A percentile compares a stretch with the other conserved stretches of the same genome.
These are phyloP conservation scores for Saccharomycopsis hybrid DNA, from an alignment of 1,139 yeast genomes.

Conservation along the genomic window DNA sequence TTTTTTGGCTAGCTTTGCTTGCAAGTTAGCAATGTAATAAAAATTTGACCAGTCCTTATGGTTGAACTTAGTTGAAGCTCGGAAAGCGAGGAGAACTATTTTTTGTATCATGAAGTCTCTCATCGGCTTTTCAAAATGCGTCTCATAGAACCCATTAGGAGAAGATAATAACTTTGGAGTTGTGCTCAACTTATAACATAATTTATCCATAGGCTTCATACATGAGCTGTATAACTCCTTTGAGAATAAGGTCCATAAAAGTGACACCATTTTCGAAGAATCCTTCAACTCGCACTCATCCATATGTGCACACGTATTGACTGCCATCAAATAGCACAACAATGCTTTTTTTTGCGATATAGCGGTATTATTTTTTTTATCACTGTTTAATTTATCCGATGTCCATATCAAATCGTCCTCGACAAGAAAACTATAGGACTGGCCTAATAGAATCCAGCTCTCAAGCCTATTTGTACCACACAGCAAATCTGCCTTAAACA, in stretches of 20 bases:
- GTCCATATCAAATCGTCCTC: slow-evolving; percentile 92
- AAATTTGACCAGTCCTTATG: slow-evolving; percentile 56
- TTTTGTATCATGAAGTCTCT: slow-evolving; percentile 25
- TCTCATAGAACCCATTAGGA: slow-evolving; percentile 24
- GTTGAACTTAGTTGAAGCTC: slow-evolving; percentile 38
- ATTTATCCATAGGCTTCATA: slow-evolving; percentile 56
- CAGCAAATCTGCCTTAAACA: slow-evolving; percentile 59
- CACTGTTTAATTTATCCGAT: slow-evolving; percentile 72
- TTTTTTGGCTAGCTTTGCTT: slow-evolving; percentile 38
- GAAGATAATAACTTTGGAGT: slow-evolving; percentile 26
- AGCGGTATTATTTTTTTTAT: slow-evolving; percentile 58
- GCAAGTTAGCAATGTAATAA: slow-evolving; percentile 55
- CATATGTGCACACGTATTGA: slow-evolving; percentile 39
- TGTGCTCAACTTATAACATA: slow-evolving; percentile 25
- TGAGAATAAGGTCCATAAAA: slow-evolving; percentile 53
- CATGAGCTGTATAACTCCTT: slow-evolving; percentile 56
- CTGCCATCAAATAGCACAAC: slow-evolving; percentile 70
- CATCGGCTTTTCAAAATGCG: slow-evolving; percentile 24
- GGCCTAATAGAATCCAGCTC: slow-evolving; percentile 82
- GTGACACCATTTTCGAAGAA: slow-evolving; percentile 35
- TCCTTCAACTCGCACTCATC: slow-evolving; percentile 23
- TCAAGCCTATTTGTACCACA: slow-evolving; percentile 68
- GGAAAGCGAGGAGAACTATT: slow-evolving; percentile 32
- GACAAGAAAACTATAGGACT: slow-evolving; percentile 68
- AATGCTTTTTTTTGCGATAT: slow-evolving; percentile 63